Evolutionary conservation across 2,329 filamentous ascomycete species (phyloP).

Genomic region (Penicillium sp.): DNA sequence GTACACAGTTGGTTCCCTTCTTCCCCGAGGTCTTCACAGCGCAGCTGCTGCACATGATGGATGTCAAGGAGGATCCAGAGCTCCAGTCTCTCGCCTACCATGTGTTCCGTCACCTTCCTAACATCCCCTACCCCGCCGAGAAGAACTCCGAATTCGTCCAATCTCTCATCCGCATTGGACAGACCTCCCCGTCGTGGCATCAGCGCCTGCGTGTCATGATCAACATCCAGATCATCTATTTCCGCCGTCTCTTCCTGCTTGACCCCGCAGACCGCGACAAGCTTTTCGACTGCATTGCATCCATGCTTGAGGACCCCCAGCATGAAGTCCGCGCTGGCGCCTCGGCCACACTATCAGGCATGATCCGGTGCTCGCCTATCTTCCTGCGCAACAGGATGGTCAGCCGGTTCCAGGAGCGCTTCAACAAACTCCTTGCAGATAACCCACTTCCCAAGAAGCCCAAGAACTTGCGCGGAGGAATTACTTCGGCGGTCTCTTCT

Average conservation of each 20-base stretch:
- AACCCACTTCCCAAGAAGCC: conserved; percentile 84
- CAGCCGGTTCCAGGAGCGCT: conserved; percentile 73
- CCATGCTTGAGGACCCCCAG: conserved; percentile 90
- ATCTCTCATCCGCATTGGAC: conserved; percentile 85
- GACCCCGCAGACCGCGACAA: conserved; percentile 72
- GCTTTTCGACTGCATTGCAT: conserved; percentile 89
- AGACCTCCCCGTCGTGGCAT: conserved; percentile 85
- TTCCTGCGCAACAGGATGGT: conserved; percentile 80
- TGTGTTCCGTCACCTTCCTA: conserved; percentile 93
- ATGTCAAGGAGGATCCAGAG: conserved; percentile 97
- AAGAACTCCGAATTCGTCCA: conserved; percentile 85
- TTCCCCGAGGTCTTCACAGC: conserved; percentile 89
- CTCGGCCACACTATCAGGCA: conserved; percentile 89
- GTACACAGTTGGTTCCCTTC: conserved; percentile 86
- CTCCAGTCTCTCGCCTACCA: conserved; percentile 93
- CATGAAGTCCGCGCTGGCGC: conserved; percentile 93
- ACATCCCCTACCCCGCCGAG: conserved; percentile 86
- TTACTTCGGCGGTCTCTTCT: conserved; percentile 49
- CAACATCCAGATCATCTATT: conserved; percentile 99
- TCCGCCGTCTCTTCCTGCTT: conserved; percentile 90
- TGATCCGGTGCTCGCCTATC: conserved; percentile 93
- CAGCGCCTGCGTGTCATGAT: conserved; percentile 92
- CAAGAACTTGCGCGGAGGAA: conserved; percentile 39
- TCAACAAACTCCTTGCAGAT: conserved; percentile 74
- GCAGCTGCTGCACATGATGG: conserved; percentile 98